phyloP scores from a whole-genome alignment of 2,329 filamentous ascomycete species.

The Aureobasidium namibiae region DNA sequence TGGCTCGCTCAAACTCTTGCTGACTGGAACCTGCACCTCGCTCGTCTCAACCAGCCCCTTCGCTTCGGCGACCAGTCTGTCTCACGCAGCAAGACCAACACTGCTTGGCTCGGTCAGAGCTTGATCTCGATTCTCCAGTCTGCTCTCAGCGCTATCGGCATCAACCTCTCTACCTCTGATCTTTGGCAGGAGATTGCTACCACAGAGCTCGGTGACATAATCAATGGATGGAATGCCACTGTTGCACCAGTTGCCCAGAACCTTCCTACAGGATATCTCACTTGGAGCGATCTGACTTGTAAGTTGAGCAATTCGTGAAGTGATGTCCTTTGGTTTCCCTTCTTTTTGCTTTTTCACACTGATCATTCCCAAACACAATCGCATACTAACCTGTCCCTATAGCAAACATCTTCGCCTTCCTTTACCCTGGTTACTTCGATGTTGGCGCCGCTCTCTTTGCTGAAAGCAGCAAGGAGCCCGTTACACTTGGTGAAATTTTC shows the following conservation, averaged over 20 bases:
- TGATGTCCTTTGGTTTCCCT: too few species aligned
- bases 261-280: slow-evolving; percentile 23
- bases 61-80: slow-evolving; percentile 22
- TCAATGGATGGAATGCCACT: slow-evolving; percentile 24
- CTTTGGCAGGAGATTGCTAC: slow-evolving; percentile 16
- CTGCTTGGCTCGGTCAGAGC: slow-evolving; percentile 20
- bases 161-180: slow-evolving; percentile 21
- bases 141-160: slow-evolving; percentile 24
- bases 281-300: slow-evolving; percentile 13
- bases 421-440: slow-evolving; percentile 23
- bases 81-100: neutral
- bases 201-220: slow-evolving; percentile 17
- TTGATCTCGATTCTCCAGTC: slow-evolving; percentile 39
- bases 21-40: slow-evolving; percentile 24
- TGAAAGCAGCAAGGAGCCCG: slow-evolving; percentile 23
- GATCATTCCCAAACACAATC: too few species aligned
- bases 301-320: neutral
- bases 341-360: too few species aligned
- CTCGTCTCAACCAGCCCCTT: slow-evolving; percentile 20
- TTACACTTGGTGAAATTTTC: slow-evolving; percentile 27
- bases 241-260: slow-evolving; percentile 12
- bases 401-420: slow-evolving; percentile 26
- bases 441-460: slow-evolving; percentile 20
- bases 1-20: slow-evolving; percentile 20
- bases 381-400: slow-evolving; percentile 13